A percentile compares a stretch with the other conserved stretches of the same genome.
These are phyloP conservation scores for Aspergillus jensenii DNA, from an alignment of 2,329 filamentous ascomycete species.

Conservation along the genomic window DNA sequence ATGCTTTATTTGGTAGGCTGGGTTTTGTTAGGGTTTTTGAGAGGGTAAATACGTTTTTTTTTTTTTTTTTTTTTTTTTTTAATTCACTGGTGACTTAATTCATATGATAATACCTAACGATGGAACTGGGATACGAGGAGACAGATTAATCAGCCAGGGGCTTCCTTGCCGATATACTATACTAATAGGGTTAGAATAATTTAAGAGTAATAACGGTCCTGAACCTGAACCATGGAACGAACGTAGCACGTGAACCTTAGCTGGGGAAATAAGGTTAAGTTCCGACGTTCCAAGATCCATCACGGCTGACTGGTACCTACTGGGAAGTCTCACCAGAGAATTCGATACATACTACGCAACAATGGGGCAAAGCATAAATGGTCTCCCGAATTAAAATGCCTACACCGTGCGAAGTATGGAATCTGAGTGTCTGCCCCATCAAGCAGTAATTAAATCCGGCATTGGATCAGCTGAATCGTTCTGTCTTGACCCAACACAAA, in stretches of 20 bases:
- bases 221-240: conserved; percentile 21
- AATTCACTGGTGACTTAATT: background rate
- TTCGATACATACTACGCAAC: background rate
- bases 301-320: background rate
- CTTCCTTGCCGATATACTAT: background rate
- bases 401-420: background rate
- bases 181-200: conserved; percentile 2
- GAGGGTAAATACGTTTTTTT: background rate
- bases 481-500: background rate
- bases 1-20: background rate
- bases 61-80: background rate
- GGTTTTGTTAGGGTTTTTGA: background rate
- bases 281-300: conserved; percentile 9
- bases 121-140: background rate
- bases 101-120: background rate
- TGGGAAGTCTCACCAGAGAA: background rate
- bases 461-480: background rate
- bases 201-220: background rate
- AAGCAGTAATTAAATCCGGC: background rate
- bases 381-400: background rate
- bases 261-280: conserved; percentile 24
- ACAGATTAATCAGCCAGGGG: background rate
- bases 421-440: background rate
- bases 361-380: background rate
- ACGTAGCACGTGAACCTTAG: conserved; percentile 17